Base-by-base conservation (phyloP, 78 protist genomes). In the Anaeramoeba flamelloides region DNA sequence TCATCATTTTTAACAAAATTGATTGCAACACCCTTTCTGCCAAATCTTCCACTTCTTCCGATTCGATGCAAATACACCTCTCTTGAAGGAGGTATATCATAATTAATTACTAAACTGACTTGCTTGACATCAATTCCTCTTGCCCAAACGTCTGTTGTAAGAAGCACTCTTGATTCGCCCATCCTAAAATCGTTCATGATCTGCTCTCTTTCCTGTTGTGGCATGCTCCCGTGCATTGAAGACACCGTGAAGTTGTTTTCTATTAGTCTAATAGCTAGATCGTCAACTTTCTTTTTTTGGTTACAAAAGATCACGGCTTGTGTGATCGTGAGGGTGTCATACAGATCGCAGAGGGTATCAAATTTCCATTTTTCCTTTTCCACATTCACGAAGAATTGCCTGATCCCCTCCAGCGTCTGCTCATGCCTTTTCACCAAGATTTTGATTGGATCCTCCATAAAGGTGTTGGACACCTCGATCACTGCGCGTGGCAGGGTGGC, bases 311-410 rank as follows among this genome's bases (percentile, higher is more conserved):
- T 32, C 2, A 77, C 80, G 32, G 97, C 91, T 81, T 95, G 99
- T 0, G 98, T 92, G 85, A 96, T 94, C 30, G 94, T 92, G 36
- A 96, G 90, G 31, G 96, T 86, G 69, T 96, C 98, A 77, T 94
- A 94, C 33, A 96, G 89, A 74, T 95, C 99, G 84, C 97, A 92
- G n/a, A 96, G 93, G 34, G 99, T 94, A 77, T 95, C 99, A 79
- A 95, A 95, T 86, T 96, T 96, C 98, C 98, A 96, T 78, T 92
- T 97, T 74, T 96, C 99, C 76, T 89, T 90, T 83, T 94, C 97
- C 0, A 92, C 96, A 0, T 94, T 88, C 4, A 94, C 94, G 86
- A 90, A 96, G 87, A 91, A 94, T 82, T 96, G 99, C 53, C 81
- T 82, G 82, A 93, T 93, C 36, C 97, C 97, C 34, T 93, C 97